Evolutionary conservation across 495 filamentous ascomycete genomes (phyloP), one percentile per base, ranked within the genome.

Genomic region (Aspergillus sclerotiicarbonarius): DNA sequence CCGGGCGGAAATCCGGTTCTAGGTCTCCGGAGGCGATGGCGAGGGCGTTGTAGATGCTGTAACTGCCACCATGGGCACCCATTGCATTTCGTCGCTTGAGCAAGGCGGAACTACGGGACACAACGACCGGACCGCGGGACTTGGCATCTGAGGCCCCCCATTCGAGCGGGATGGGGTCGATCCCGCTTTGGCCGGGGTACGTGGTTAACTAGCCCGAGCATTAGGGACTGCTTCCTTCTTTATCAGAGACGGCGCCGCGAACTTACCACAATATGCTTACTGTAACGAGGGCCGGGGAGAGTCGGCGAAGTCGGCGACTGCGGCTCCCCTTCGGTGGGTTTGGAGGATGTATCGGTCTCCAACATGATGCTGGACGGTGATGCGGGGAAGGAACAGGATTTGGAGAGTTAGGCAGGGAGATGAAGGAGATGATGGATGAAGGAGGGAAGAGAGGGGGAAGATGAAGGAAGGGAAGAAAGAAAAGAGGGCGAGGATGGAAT

Each of bases 41-140:
- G 46, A 98, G 80, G 21, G 94, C 94, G 69, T 96, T 91, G 73
- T 98, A 98, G 65, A 97, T 91, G 63, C 89, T 90, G 65, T 98
- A 98, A n/a, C 92, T 96, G 43, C 94, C 94, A 44, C 94, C 93
- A 67, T 98, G 94, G 54, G 94, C 94, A 56, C 87, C 87, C 82
- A 78, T 77, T 80, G 89, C 93, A 75, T 98, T 98, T 53, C 94
- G 87, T 64, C 87, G 84, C 59, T 92, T 84, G 59, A 98, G 84
- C 8, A 91, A 90, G 53, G 82, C 85, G 7, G 81, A 79, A 57
- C 79, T 83, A 47, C 94, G 84, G 8, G 90, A 92, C 30, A 96
- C 93, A 47, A 96, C 84, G n/a, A 98, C 89, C 0, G 94, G 94
- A 4, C 94, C 94, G 62, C 94, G 81, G 62, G 82, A 68, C 59